Percentiles rank a stretch among this genome's conserved stretches.
These are phyloP conservation scores for Rhodotorula sp. DNA, from an alignment of 1,284 basidiomycete genomes.

Conservation along the genomic window DNA sequence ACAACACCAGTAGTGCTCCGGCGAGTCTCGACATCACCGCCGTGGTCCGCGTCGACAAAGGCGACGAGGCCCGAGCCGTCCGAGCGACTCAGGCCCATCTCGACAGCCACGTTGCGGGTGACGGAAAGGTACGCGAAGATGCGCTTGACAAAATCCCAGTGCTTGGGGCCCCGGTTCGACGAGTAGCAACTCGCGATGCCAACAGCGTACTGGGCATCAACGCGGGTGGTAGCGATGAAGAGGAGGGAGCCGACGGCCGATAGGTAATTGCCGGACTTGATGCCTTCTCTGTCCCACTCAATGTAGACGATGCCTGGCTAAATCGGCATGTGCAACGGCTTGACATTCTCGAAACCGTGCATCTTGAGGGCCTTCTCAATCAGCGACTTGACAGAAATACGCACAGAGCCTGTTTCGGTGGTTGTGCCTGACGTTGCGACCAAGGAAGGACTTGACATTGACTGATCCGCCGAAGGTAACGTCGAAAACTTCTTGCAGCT, in stretches of 20 bases:
- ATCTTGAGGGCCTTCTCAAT: too few relatives aligned
- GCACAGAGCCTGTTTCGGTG: neutral
- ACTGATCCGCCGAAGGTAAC: neutral
- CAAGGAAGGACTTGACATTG: neutral
- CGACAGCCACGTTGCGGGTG: neutral
- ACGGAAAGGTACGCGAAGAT: neutral
- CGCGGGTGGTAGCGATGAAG: slow-evolving; percentile 6
- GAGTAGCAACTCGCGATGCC: neutral
- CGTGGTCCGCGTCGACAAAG: slow-evolving; percentile 26
- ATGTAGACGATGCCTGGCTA: too few relatives aligned
- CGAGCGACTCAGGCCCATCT: neutral
- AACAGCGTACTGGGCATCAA: slow-evolving; percentile 4
- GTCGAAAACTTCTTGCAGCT: too few relatives aligned
- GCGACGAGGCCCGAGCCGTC: neutral
- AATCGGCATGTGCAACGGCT: too few relatives aligned
- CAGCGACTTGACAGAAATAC: neutral
- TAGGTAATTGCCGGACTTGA: neutral
- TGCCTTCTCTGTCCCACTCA: neutral
- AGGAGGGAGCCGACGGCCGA: neutral
- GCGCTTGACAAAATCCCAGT: slow-evolving; percentile 1
- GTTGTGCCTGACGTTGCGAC: neutral
- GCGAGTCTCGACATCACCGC: too few relatives aligned
- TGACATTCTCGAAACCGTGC: too few relatives aligned
- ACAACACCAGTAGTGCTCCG: slow-evolving; percentile 23
- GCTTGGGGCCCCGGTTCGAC: neutral